A percentile compares a stretch with the other conserved stretches of the same genome.
Conservation (phyloP, 805 yeast species). For the Candida broadrunensis region DNA sequence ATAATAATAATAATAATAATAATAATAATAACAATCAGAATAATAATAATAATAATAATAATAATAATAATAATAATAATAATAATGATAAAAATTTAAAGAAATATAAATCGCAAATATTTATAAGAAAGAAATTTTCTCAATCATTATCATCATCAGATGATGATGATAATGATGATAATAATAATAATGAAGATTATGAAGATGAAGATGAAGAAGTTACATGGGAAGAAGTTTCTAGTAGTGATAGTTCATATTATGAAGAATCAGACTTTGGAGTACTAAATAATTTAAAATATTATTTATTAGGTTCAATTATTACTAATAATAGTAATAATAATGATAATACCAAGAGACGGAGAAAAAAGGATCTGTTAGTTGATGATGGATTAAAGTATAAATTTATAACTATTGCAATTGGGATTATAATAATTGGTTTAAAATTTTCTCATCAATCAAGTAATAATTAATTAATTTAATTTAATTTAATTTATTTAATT, state of each 20-base stretch:
- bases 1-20: too few species aligned
- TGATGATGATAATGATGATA: constrained; percentile 11
- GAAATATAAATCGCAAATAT: constrained; percentile 37
- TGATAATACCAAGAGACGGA: constrained; percentile 4
- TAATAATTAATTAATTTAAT: background rate
- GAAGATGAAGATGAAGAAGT: constrained; percentile 11
- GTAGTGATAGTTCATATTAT: constrained; percentile 7
- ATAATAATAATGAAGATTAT: constrained; percentile 10
- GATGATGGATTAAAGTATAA: constrained; percentile 42
- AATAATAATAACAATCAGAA: background rate
- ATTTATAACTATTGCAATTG: constrained; percentile 40
- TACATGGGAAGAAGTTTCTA: constrained; percentile 6
- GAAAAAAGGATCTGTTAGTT: constrained; percentile 20
- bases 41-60: constrained; percentile 17
- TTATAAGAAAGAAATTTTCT: constrained; percentile 9
- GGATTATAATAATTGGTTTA: constrained; percentile 38
- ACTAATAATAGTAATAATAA: background rate
- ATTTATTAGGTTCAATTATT: constrained; percentile 22
- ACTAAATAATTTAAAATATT: constrained; percentile 32
- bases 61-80: constrained; percentile 10
- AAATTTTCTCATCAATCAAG: constrained; percentile 26
- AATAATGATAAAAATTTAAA: constrained; percentile 19
- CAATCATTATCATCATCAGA: constrained; percentile 5
- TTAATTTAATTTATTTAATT: too few species aligned
- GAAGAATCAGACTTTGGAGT: constrained; percentile 21